A percentile compares a stretch with the other conserved stretches of the same genome.
phyloP scores from a whole-genome alignment of 768 basidiomycete genomes.

The Mycena vitilis region DNA sequence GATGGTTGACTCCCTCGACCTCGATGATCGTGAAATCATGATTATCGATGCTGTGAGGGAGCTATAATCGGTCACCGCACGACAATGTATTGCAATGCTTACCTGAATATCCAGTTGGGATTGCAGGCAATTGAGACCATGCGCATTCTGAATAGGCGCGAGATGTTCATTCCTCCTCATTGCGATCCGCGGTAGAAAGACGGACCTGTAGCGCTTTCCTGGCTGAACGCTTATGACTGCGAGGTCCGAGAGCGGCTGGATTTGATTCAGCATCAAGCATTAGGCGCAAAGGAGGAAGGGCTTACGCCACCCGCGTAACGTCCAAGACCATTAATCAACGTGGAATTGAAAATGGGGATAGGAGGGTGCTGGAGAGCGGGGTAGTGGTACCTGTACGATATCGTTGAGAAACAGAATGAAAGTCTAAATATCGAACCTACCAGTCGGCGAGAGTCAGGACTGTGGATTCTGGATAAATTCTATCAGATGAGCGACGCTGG shows the following conservation, averaged over 20 bases:
- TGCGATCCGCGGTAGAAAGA: neutral
- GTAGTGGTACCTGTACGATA: conserved; percentile 36
- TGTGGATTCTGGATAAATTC: conserved; percentile 1
- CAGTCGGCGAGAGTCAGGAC: conserved; percentile 54
- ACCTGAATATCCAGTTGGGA: conserved; percentile 43
- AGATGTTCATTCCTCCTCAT: neutral
- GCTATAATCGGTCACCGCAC: too few species aligned
- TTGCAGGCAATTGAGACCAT: conserved; percentile 64
- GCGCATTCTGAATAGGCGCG: conserved; percentile 48
- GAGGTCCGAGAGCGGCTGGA: conserved; percentile 50
- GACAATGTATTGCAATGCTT: conserved; percentile 16
- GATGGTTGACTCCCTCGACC: conserved; percentile 48
- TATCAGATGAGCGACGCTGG: neutral
- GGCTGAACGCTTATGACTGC: conserved; percentile 57
- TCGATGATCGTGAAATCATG: conserved; percentile 52
- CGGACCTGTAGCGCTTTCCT: conserved; percentile 56
- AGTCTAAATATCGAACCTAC: conserved; percentile 8
- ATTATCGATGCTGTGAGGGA: conserved; percentile 24
- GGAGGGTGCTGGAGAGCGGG: conserved; percentile 12
- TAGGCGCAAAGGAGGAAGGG: neutral
- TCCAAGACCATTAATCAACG: conserved; percentile 16
- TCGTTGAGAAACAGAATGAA: too few species aligned
- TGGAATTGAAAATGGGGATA: conserved; percentile 14
- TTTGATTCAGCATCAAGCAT: neutral
- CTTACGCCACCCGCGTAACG: conserved; percentile 17